Percentiles rank a stretch among this genome's conserved stretches.
phyloP scores from a whole-genome alignment of 148 eudicot species.

The Chenopodium berlandieri region DNA sequence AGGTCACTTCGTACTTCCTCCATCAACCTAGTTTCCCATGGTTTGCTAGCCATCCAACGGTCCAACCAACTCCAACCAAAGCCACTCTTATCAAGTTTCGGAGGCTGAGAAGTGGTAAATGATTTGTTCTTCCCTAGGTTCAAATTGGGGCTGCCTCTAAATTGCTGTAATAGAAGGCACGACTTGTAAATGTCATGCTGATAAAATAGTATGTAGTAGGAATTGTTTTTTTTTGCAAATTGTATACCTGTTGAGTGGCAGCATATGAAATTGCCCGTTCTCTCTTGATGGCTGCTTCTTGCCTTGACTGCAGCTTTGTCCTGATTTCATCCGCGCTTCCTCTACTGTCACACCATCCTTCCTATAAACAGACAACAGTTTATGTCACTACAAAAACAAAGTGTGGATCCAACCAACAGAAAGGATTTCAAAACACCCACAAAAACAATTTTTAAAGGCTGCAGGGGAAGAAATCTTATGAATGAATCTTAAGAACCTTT shows the following conservation, averaged over 20 bases:
- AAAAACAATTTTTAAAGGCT: not conserved
- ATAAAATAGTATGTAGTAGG: not conserved
- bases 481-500: too few relatives aligned
- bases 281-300: slow-evolving; percentile 71
- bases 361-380: slow-evolving; percentile 32
- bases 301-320: slow-evolving; percentile 75
- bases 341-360: slow-evolving; percentile 77
- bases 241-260: slow-evolving; percentile 54
- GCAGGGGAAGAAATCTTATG: not conserved
- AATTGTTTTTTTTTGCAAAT: too few relatives aligned
- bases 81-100: slow-evolving; percentile 37
- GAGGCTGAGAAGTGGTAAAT: slow-evolving; percentile 21
- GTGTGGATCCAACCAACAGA: not conserved
- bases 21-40: slow-evolving; percentile 61
- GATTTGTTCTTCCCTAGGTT: slow-evolving; percentile 39
- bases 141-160: slow-evolving; percentile 36
- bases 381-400: not conserved
- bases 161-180: slow-evolving; percentile 39
- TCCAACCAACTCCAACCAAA: slow-evolving; percentile 68
- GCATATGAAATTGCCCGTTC: slow-evolving; percentile 75
- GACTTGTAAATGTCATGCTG: not conserved
- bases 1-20: slow-evolving; percentile 41
- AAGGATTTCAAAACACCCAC: not conserved
- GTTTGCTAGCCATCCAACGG: slow-evolving; percentile 73
- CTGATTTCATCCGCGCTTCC: slow-evolving; percentile 74